Base-by-base conservation (phyloP, 1,284 basidiomycete genomes). In the Chalciporus sp. region DNA sequence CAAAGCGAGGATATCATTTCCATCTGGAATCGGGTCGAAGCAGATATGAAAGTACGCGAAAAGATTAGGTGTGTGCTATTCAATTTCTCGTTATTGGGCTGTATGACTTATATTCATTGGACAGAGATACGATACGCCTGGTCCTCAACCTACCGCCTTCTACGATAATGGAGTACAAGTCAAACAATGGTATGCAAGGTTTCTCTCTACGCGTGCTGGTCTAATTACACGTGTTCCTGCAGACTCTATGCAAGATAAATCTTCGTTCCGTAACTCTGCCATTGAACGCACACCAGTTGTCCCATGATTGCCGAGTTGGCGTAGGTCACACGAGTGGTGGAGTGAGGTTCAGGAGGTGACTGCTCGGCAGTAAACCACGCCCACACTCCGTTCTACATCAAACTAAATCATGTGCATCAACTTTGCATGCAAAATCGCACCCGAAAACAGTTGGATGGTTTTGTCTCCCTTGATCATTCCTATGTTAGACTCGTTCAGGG, bases 171-270 rank as follows among this genome's bases (percentile, higher is more conserved):
- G 90, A 92, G 68, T 92, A 92, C 68, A 92, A 92, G 72, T 86
- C 88, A 9, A 92, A 92, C 71, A 92, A 89, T 60, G 90, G 90
- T 88, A 58, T 48, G n/a, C 42, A 23, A n/a, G 1, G 19, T 20
- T 33, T 42, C 27, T 39, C 1, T 17, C 12, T 31, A 42, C 7
- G 11, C 29, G 52, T 33, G 44, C 47, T 17, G 7, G 19, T 45
- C 35, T 51, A 26, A 53, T 48, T 20, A 45, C 19, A 10, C 4
- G 11, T 42, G 16, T 31, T 51, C 16, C 16, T 42, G 28, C 52
- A 92, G 89, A 91, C 70, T 91, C 89, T 46, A 86, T 92, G 82
- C 87, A 89, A 64, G 89, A 91, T 74, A 90, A 85, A 66, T 90
- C 88, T 27, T 89, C 85, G 61, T 91, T 91, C 74, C 81, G 89